phyloP scores from a whole-genome alignment of 2,329 filamentous ascomycete genomes.

The Cytospora piceicola region DNA sequence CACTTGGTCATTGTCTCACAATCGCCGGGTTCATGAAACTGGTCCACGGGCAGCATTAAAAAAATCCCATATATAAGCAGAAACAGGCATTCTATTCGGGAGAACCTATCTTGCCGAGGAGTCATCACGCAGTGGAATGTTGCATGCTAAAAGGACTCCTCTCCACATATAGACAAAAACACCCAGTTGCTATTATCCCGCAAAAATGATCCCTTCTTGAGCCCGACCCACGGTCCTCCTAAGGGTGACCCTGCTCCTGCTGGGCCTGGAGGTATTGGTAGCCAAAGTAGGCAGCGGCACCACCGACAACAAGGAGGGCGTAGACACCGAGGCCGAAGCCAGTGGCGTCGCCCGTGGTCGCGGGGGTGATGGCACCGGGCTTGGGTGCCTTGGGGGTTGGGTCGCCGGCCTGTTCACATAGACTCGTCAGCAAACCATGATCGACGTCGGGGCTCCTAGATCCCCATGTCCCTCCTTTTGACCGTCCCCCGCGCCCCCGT shows the following conservation, averaged over 20 bases:
- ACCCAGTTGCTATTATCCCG: background rate
- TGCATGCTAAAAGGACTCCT: background rate
- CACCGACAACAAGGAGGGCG: constrained; percentile 77
- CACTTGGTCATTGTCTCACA: background rate
- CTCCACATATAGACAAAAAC: constrained; percentile 10
- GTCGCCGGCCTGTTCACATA: constrained; percentile 69
- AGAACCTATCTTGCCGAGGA: constrained; percentile 2
- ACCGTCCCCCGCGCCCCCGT: background rate
- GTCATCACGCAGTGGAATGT: constrained; percentile 4
- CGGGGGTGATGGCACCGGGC: constrained; percentile 53
- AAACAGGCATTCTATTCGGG: constrained; percentile 5
- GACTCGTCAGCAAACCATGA: background rate
- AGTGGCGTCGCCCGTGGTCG: constrained; percentile 52
- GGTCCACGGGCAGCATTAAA: background rate
- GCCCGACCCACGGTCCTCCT: constrained; percentile 6
- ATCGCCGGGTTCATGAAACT: background rate
- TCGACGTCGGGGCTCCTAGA: constrained; percentile 5
- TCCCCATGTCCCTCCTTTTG: background rate
- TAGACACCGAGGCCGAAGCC: constrained; percentile 80
- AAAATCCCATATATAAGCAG: background rate
- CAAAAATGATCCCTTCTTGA: background rate
- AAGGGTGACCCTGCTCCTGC: constrained; percentile 34
- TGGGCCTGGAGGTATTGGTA: constrained; percentile 83
- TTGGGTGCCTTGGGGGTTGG: constrained; percentile 68
- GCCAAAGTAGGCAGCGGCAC: constrained; percentile 73